These are phyloP conservation scores for Ambrosia artemisiifolia DNA, from an alignment of 129 eudicot species.

Conservation along the genomic window DNA sequence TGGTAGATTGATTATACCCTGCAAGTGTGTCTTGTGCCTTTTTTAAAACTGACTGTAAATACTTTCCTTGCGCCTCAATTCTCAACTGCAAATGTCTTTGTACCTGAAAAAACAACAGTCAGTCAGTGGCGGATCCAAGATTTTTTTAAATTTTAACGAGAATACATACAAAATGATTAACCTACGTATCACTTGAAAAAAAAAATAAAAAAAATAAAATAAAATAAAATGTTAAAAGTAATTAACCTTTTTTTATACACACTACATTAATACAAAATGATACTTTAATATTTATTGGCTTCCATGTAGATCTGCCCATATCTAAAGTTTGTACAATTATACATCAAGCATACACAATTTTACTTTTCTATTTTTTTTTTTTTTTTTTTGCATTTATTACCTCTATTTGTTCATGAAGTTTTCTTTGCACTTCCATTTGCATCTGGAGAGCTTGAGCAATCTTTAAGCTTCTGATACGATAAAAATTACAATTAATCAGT, in stretches of 20 bases:
- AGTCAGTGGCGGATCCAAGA: not conserved
- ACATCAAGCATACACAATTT: constrained; percentile 13
- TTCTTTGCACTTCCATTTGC: constrained; percentile 95
- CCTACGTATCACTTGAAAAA: too few relatives aligned
- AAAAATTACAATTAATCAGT: constrained; percentile 21
- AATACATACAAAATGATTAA: not conserved
- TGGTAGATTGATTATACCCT: constrained; percentile 52
- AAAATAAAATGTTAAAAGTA: too few relatives aligned
- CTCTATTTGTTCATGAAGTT: constrained; percentile 92
- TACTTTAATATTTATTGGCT: constrained; percentile 1
- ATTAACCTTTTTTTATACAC: too few relatives aligned
- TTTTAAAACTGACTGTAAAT: constrained; percentile 70
- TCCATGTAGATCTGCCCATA: constrained; percentile 1
- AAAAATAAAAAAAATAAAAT: too few relatives aligned
- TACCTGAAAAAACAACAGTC: constrained; percentile 43
- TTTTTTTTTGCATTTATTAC: constrained; percentile 29
- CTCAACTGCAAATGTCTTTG: constrained; percentile 88
- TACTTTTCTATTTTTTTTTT: not conserved
- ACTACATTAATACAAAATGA: not conserved
- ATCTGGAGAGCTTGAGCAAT: constrained; percentile 72
- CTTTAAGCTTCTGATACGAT: constrained; percentile 52
- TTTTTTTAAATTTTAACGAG: not conserved
- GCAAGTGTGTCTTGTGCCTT: constrained; percentile 91
- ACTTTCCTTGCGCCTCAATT: constrained; percentile 96
- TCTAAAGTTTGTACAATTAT: not conserved